phyloP scores from a whole-genome alignment of 2,329 filamentous ascomycete genomes.

The Blastomyces gilchristii region DNA sequence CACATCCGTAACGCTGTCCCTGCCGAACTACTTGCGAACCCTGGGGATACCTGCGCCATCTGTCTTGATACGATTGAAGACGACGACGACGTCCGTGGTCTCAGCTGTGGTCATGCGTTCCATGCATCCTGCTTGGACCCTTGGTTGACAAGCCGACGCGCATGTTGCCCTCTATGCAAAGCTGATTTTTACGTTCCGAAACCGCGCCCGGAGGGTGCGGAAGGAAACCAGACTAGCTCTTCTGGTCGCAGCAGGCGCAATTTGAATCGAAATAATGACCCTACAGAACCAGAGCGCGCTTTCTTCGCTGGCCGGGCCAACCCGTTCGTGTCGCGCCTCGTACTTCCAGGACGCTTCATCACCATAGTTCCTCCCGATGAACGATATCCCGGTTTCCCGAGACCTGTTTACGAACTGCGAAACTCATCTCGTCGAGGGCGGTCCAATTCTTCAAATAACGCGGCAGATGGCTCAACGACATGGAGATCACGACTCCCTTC shows the following conservation, averaged over 20 bases:
- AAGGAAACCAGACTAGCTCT: constrained; percentile 8
- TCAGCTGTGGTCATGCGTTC: constrained; percentile 96
- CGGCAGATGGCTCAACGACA: neutral
- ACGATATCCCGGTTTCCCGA: constrained; percentile 17
- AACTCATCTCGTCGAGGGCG: constrained; percentile 10
- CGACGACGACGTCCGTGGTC: constrained; percentile 84
- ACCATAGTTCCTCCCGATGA: constrained; percentile 22
- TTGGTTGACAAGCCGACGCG: constrained; percentile 87
- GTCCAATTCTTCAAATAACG: constrained; percentile 5
- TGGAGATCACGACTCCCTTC: constrained; percentile 12
- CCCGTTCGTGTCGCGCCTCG: constrained; percentile 26
- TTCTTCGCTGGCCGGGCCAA: constrained; percentile 26
- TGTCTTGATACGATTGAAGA: constrained; percentile 92
- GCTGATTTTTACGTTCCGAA: constrained; percentile 96
- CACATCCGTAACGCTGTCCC: constrained; percentile 75
- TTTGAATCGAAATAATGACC: constrained; percentile 20
- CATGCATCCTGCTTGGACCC: constrained; percentile 92
- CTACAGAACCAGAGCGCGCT: constrained; percentile 27
- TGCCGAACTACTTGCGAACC: constrained; percentile 66
- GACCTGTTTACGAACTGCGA: constrained; percentile 13
- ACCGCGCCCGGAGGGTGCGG: constrained; percentile 54
- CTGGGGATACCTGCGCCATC: constrained; percentile 90
- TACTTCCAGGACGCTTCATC: constrained; percentile 30
- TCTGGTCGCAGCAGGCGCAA: constrained; percentile 14
- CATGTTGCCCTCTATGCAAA: constrained; percentile 95